Conservation (phyloP, 352 stramenopile genomes). For the Pythium phragmitis region DNA sequence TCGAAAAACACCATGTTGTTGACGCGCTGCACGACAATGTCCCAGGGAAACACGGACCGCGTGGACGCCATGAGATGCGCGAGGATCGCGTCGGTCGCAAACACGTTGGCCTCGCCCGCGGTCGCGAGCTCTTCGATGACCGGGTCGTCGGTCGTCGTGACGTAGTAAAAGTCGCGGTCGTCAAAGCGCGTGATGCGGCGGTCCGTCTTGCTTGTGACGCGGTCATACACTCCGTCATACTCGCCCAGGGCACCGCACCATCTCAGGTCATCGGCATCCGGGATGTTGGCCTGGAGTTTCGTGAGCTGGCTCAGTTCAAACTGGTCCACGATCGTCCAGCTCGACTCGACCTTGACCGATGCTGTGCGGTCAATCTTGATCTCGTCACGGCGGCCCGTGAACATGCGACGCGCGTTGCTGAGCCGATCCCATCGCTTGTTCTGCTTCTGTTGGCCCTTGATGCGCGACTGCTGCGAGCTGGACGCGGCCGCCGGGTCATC, state of each 20-base stretch:
- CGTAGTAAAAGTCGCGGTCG: constrained; percentile 95
- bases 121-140: constrained; percentile 94
- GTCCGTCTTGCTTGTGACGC: constrained; percentile 87
- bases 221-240: constrained; percentile 95
- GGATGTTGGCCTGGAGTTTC: constrained; percentile 92
- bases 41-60: constrained; percentile 96
- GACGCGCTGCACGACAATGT: constrained; percentile 92
- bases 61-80: constrained; percentile 96
- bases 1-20: constrained; percentile 97
- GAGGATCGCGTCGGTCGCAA: constrained; percentile 97
- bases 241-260: constrained; percentile 94
- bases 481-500: constrained; percentile 36
- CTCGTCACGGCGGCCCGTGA: constrained; percentile 67
- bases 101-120: constrained; percentile 91
- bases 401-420: constrained; percentile 72
- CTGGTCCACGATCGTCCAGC: constrained; percentile 95
- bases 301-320: constrained; percentile 95
- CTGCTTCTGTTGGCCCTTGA: constrained; percentile 87
- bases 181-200: constrained; percentile 76
- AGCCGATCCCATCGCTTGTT: constrained; percentile 85
- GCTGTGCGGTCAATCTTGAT: constrained; percentile 80
- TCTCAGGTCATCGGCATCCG: constrained; percentile 86
- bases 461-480: constrained; percentile 53
- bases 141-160: constrained; percentile 96
- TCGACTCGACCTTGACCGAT: constrained; percentile 89